phyloP scores from a whole-genome alignment of 2,329 filamentous ascomycete genomes.

The Dothistroma septosporum region DNA sequence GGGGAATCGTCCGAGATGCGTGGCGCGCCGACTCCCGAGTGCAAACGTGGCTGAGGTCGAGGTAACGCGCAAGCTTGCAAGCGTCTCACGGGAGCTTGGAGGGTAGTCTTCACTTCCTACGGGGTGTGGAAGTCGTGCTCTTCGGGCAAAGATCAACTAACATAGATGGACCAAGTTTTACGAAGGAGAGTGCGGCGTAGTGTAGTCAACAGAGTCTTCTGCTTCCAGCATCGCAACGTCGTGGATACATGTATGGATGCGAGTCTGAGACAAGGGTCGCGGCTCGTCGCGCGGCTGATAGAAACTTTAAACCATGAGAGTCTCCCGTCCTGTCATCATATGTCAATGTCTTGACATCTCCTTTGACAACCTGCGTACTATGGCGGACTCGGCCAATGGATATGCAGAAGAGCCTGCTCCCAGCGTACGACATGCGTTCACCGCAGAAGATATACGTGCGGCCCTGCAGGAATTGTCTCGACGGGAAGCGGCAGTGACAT shows the following conservation, averaged over 20 bases:
- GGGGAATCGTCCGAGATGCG: neutral
- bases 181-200: neutral
- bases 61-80: slow-evolving; percentile 1
- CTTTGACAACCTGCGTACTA: neutral
- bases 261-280: neutral
- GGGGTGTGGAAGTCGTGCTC: neutral
- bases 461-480: slow-evolving; percentile 70
- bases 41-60: slow-evolving; percentile 1
- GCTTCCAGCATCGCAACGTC: neutral
- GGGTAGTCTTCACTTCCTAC: neutral
- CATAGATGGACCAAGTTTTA: neutral
- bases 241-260: neutral
- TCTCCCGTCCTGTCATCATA: neutral
- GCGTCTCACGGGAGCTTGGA: too few relatives aligned
- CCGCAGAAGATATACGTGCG: slow-evolving; percentile 72
- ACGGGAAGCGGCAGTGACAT: slow-evolving; percentile 70
- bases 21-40: neutral
- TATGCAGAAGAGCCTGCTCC: neutral
- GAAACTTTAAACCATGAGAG: neutral
- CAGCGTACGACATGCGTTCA: slow-evolving; percentile 64
- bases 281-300: neutral
- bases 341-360: neutral
- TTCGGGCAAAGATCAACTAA: neutral
- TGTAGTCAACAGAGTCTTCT: neutral
- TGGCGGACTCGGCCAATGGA: slow-evolving; percentile 7